These are phyloP conservation scores for Arxiozyma telluris DNA, from an alignment of 1,139 yeast species.

Conservation along the genomic window DNA sequence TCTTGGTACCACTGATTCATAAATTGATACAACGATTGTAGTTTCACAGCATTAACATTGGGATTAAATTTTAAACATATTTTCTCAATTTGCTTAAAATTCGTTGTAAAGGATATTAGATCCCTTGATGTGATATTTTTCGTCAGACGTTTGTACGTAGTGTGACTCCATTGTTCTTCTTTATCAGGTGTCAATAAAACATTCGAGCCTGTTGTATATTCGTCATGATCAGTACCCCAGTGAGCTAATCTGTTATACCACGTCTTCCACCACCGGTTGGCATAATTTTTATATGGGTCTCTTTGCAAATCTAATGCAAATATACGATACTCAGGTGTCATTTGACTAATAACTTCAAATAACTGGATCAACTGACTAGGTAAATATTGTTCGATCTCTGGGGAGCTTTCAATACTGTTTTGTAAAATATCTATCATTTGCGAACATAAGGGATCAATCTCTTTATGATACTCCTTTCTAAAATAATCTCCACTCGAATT, in stretches of 20 bases:
- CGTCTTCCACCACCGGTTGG: slow-evolving; percentile 6
- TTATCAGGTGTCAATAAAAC: slow-evolving; percentile 4
- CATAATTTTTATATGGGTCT: slow-evolving; percentile 7
- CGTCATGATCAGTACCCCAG: not conserved
- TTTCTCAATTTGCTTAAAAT: slow-evolving; percentile 18
- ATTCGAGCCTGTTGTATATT: not conserved
- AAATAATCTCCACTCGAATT: slow-evolving; percentile 6
- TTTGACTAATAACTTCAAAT: slow-evolving; percentile 14
- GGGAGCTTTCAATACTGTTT: not conserved
- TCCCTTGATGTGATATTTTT: not conserved
- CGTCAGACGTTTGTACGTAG: not conserved
- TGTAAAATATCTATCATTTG: slow-evolving; percentile 8
- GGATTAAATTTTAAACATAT: slow-evolving; percentile 14
- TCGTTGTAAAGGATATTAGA: slow-evolving; percentile 13
- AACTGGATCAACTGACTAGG: slow-evolving; percentile 26
- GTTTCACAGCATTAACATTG: slow-evolving; percentile 4
- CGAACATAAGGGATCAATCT: slow-evolving; percentile 22
- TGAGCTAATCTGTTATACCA: not conserved
- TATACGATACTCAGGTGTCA: slow-evolving; percentile 23
- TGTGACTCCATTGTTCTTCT: slow-evolving; percentile 5
- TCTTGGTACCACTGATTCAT: slow-evolving; percentile 20
- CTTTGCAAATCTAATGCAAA: slow-evolving; percentile 22
- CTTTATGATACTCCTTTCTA: slow-evolving; percentile 7
- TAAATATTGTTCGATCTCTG: slow-evolving; percentile 9
- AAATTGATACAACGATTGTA: slow-evolving; percentile 17